Evolutionary conservation across 208 protist genomes (phyloP), one percentile per base, ranked within the genome.

Genomic region (Trypanosoma caninum): DNA sequence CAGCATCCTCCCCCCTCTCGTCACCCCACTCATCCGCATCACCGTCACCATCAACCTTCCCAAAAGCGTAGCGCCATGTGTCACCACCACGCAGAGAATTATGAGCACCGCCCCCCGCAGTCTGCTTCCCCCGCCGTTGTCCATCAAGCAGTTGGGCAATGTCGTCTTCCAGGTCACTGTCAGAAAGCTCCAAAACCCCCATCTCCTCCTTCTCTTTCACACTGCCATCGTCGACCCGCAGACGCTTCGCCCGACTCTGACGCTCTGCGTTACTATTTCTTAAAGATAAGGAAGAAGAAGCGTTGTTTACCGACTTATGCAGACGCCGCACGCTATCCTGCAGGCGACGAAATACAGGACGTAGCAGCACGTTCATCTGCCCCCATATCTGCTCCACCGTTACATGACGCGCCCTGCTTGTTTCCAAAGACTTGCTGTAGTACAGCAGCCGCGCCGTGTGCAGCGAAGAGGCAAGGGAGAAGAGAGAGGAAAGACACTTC

Each of bases 371-470:
- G 55, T 55, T 84, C 77, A 95, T 74, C 68, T 95, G 89, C 0
- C 85, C 85, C 86, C 89, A 95, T 53, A 95, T 87, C 67, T 95
- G 85, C 58, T 95, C 89, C 40, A 77, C 73, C 48, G 89, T 90
- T 23, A 92, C 77, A 66, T 88, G 73, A 42, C 76, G 72, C 38
- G 70, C 57, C 57, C 54, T 51, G 30, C 75, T 74, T 10, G 81
- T 93, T 38, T 89, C 83, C 27, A 95, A 73, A 2, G 46, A 38
- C 54, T 62, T 79, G 3, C 81, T 67, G 61, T 77, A 68, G 59
- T 78, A 93, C 13, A 66, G 77, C n/a, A 95, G 57, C 18, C 64
- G 72, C 23, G 71, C 45, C n/a, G 84, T 88, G 75, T 87, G 84
- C 57, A 95, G 71, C 11, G 74, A 78, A n/a, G 78, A 71, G 5